phyloP scores from a whole-genome alignment of 2,329 filamentous ascomycete genomes.

The Bipolaris victoriae region DNA sequence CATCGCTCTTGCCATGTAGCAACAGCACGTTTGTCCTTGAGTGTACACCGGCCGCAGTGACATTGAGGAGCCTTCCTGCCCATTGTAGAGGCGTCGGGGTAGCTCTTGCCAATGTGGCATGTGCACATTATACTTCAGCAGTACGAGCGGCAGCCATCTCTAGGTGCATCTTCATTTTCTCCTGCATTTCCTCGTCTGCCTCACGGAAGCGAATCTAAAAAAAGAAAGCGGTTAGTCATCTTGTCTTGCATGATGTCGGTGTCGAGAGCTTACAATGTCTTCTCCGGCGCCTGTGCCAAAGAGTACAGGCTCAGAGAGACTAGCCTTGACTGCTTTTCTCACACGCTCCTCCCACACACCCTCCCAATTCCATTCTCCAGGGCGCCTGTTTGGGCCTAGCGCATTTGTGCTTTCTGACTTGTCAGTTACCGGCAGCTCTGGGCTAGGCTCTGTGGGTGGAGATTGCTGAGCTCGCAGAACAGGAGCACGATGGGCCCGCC shows the following conservation, averaged over 20 bases:
- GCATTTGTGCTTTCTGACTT: slow-evolving; percentile 26
- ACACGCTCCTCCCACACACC: slow-evolving; percentile 95
- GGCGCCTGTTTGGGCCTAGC: slow-evolving; percentile 62
- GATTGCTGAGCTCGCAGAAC: slow-evolving; percentile 32
- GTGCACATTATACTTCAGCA: slow-evolving; percentile 18
- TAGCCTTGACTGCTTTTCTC: slow-evolving; percentile 75
- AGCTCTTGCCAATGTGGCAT: background rate
- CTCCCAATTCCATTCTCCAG: slow-evolving; percentile 96
- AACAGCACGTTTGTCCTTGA: background rate
- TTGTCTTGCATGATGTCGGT: background rate
- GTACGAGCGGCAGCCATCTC: slow-evolving; percentile 26
- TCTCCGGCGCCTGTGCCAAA: slow-evolving; percentile 71
- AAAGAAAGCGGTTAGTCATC: background rate
- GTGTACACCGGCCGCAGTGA: background rate
- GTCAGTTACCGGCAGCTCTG: slow-evolving; percentile 27
- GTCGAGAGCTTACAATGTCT: slow-evolving; percentile 67
- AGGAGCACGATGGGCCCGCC: slow-evolving; percentile 72
- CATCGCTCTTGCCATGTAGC: slow-evolving; percentile 1
- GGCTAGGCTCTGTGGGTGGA: slow-evolving; percentile 32
- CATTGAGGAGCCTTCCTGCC: background rate
- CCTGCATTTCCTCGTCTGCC: slow-evolving; percentile 40
- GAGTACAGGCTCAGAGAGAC: slow-evolving; percentile 77
- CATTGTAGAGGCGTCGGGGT: background rate
- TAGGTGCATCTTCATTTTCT: slow-evolving; percentile 41
- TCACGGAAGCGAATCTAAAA: slow-evolving; percentile 49